Base-by-base conservation (phyloP, 2,329 filamentous ascomycete species). In the Beauveria scarabaeidicola region DNA sequence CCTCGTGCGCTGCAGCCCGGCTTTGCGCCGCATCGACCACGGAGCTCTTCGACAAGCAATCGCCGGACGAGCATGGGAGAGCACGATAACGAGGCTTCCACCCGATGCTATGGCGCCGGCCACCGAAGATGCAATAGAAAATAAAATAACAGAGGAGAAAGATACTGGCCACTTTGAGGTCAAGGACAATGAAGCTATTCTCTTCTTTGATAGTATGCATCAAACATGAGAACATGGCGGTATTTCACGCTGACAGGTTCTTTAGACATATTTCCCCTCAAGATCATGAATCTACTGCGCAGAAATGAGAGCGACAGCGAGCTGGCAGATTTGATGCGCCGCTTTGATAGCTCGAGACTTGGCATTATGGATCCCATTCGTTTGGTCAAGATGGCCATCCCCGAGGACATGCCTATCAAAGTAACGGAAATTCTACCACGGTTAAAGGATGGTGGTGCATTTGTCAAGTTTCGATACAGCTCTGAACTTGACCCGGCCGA, bases 361-460 rank as follows among this genome's bases (percentile, higher is more conserved):
- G 77, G 78, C 7, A 69, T 78, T 32, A 68, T 81, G 52, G 78
- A 84, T 59, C 80, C 82, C 0, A 75, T 82, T 44, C 76, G 76
- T 50, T 69, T 82, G 17, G 78, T 85, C 53, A 82, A 79, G 66
- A 81, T 81, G 58, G 87, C 86, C 0, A 82, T 90, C 25, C 88
- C 88, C 1, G 71, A 77, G 5, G 79, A 79, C 10, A 67, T 87
- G 1, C 77, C 83, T 1, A 76, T 96, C 52, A 85, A 87, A 61
- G 84, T 96, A 51, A 89, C 86, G 3, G 88, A 96, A 67, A 87
- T 97, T 17, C 73, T 97, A 19, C 91, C 92, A 0, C 82, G 91
- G 3, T 78, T 95, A 29, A 92, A 95, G 67, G 94, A 99, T 69
- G 94, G 94, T 17, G 94, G 94, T 13, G 91, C 90, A 0, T 97